Base-by-base conservation (phyloP, 345 rosid species). In the Eutrema japonicum region DNA sequence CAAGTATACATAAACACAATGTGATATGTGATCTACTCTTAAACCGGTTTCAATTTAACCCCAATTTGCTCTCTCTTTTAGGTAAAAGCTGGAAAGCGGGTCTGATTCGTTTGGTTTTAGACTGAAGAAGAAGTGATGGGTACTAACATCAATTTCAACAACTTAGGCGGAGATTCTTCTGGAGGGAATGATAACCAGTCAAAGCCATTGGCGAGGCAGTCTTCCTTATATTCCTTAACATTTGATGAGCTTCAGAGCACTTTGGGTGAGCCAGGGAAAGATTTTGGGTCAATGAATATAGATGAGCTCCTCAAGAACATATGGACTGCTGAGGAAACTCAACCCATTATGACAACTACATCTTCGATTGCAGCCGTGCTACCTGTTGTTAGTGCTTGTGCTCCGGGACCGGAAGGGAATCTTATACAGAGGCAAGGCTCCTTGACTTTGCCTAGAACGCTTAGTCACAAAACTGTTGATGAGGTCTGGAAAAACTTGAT, bases 261-360 rank as follows among this genome's bases (percentile, higher is more conserved):
- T 1, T 9, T 72, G 69, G 84, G 90, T 51, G 97, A 92, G 35
- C 52, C 84, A 38, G 92, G 94, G 18, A 95, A 89, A 83, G 99
- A 95, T 72, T 85, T 95, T 70, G 99, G 98, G 42, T 95, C 98
- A 11, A 90, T 95, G 94, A 95, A 95, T 77, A 88, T 95, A 92
- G 99, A 95, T 66, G 99, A 95, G 80, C 77, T 95, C n/a, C 77
- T 95, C 67, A 95, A 88, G 72, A 95, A 76, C 71, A 87, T 95
- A 64, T 92, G 92, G 92, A 81, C 83, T 67, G 97, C 90, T 46
- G 99, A 90, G 68, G 97, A 90, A 80, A 87, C 65, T 51, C 97
- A 92, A 76, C 78, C 81, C 43, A 64, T 81, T 78, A 82, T 69
- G 70, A 64, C 59, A 38, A 37, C 51, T 38, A 18, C 75, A 12